A percentile compares a stretch with the other conserved stretches of the same genome.
These are phyloP conservation scores for Monilinia aucupariae DNA, from an alignment of 2,329 filamentous ascomycete genomes.

Conservation along the genomic window DNA sequence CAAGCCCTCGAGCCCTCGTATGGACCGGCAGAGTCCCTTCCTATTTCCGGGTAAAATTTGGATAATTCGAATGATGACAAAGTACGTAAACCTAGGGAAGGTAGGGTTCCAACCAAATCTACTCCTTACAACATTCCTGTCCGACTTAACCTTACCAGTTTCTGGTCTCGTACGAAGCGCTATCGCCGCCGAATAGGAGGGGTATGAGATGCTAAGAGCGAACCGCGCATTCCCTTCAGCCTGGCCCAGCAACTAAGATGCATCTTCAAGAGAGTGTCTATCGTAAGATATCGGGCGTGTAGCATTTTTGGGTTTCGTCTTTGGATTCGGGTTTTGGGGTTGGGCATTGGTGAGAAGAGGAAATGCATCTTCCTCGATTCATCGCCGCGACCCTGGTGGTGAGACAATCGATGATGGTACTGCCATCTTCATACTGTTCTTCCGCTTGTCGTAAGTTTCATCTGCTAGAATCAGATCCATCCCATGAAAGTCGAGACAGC, in stretches of 20 bases:
- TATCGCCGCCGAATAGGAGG: neutral
- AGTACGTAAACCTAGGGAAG: neutral
- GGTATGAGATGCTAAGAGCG: neutral
- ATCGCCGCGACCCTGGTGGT: conserved; percentile 21
- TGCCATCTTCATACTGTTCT: conserved; percentile 26
- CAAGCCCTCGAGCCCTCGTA: neutral
- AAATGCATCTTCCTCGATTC: conserved; percentile 27
- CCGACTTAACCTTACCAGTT: neutral
- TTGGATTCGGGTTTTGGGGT: neutral
- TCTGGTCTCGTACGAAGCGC: neutral
- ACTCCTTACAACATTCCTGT: neutral
- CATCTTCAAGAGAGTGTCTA: conserved; percentile 16
- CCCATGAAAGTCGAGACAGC: neutral
- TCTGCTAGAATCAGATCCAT: neutral
- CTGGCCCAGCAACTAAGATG: conserved; percentile 24
- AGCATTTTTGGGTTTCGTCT: neutral
- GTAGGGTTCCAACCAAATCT: neutral
- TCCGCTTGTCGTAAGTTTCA: conserved; percentile 29
- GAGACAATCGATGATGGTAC: conserved; percentile 19
- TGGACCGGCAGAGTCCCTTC: neutral
- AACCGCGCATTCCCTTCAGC: conserved; percentile 21
- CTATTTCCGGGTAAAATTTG: neutral
- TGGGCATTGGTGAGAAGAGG: neutral
- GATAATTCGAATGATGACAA: neutral
- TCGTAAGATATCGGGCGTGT: conserved; percentile 23